Conservation (phyloP, 306 rosid genomes). For the Trifolium pratense region DNA sequence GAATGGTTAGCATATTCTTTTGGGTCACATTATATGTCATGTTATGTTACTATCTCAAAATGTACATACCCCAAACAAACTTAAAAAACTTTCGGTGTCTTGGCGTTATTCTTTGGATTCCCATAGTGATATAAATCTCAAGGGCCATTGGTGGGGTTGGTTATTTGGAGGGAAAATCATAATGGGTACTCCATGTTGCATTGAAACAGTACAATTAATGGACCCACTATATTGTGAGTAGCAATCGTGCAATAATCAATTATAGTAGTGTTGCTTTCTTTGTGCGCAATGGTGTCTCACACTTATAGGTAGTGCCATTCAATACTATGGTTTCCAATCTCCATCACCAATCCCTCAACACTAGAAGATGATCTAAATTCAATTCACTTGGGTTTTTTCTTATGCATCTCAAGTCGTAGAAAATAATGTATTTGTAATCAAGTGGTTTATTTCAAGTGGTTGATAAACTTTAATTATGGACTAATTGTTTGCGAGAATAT, state of each 20-base stretch:
- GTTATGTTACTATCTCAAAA: constrained; percentile 40
- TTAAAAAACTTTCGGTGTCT: constrained; percentile 42
- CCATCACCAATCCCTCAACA: constrained; percentile 29
- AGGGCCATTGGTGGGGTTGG: constrained; percentile 51
- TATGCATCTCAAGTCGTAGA: too few relatives aligned
- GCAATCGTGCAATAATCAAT: constrained; percentile 46
- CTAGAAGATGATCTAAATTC: constrained; percentile 19
- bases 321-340: constrained; percentile 42
- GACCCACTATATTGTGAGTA: constrained; percentile 49
- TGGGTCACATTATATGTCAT: constrained; percentile 43
- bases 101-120: constrained; percentile 55
- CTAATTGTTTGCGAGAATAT: not conserved
- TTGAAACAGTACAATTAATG: constrained; percentile 39
- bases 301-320: constrained; percentile 37
- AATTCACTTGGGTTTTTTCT: constrained; percentile 4
- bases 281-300: constrained; percentile 44
- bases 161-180: constrained; percentile 40
- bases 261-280: constrained; percentile 46
- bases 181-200: constrained; percentile 53
- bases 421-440: not conserved
- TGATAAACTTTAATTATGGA: not conserved
- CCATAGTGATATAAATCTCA: constrained; percentile 43
- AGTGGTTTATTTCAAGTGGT: not conserved
- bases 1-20: constrained; percentile 32
- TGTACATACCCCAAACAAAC: constrained; percentile 13